Base-by-base conservation (phyloP, 148 eudicot genomes). In the Fagopyrum tataricum region DNA sequence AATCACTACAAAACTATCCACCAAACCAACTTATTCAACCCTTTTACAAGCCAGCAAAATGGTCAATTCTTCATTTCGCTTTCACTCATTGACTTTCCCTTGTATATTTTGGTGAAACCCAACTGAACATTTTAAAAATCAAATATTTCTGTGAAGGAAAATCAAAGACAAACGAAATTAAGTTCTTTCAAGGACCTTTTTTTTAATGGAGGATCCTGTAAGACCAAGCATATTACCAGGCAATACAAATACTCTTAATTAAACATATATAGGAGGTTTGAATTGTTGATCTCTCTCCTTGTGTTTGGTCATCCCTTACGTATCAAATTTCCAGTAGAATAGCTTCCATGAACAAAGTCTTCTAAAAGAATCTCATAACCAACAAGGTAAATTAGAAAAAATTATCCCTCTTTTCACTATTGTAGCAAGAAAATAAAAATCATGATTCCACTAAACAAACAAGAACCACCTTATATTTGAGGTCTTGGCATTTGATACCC, bases 401-500 rank as follows among this genome's bases (percentile, higher is more conserved):
- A 23, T 24, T 6, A 12, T 20, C 21, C 41, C 72, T 41, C 11
- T 41, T n/a, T 41, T 13, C 23, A 55, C 17, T 46, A 47, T 7
- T 21, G 21, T 31, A n/a, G 37, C 20, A 46, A 61, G 67, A 40
- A 46, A 71, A 44, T 8, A 15, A 39, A 72, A 77, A 78, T 61
- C 76, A 68, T 58, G 89, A 96, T 96, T 46, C 49, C 49, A 46
- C 49, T 46, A 46, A 46, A 46, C 15, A 61, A 61, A 23, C 67
- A 61, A 26, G 41, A 12, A 24, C 20, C 7, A 61, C 67, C 67
- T 90, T 91, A 77, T 95, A 95, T 82, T 95, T 95, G 86, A 95
- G 82, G 80, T 95, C 98, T 77, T 95, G 97, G 82, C 98, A 95
- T 76, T 86, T 91, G 20, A 88, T 79, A 75, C 98, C 98, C 42